Evolutionary conservation across 2,329 filamentous ascomycete genomes (phyloP), one percentile per base, ranked within the genome.

Genomic region (Alternaria brassicicola): DNA sequence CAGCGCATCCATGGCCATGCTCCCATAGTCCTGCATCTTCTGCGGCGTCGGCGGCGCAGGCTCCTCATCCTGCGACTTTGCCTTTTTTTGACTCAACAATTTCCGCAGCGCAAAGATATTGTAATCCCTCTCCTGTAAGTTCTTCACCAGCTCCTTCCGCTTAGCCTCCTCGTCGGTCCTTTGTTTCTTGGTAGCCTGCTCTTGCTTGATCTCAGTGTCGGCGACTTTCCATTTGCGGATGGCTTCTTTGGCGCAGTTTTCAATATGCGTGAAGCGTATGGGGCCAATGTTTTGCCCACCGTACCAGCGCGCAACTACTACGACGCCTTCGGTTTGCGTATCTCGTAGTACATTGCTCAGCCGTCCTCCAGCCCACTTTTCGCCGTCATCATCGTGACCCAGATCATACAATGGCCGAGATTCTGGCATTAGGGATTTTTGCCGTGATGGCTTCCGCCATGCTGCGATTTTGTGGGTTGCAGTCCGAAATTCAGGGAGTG

Each of bases 281-380:
- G 82, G 83, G 0, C 84, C 84, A 9, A 86, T 76, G 65, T 84
- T 78, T 3, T 80, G 74, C 1, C 84, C 84, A 2, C 84, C 83
- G 62, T 83, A 85, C 83, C 83, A 85, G 15, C 84, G 67, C 35
- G 82, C 84, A 8, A 86, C 84, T 5, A 85, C 81, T 21, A 84
- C 76, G 2, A 75, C 70, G 21, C 84, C 84, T 41, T 75, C 72
- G 13, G 79, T 78, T 17, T 79, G 70, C 62, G 78, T 75, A 10
- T 80, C 77, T 23, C 76, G 74, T 12, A 86, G 76, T 21, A 84
- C 76, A 54, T 79, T 78, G 65, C 80, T 75, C 3, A 85, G 73
- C 23, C 77, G 77, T 55, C 78, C 79, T 4, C 82, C 84, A 0
- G 78, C 83, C 69, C 82, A 81, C 51, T 79, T 80, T 67, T 86